phyloP scores from a whole-genome alignment of 2,329 filamentous ascomycete genomes.

The Furcasterigmium furcatum region DNA sequence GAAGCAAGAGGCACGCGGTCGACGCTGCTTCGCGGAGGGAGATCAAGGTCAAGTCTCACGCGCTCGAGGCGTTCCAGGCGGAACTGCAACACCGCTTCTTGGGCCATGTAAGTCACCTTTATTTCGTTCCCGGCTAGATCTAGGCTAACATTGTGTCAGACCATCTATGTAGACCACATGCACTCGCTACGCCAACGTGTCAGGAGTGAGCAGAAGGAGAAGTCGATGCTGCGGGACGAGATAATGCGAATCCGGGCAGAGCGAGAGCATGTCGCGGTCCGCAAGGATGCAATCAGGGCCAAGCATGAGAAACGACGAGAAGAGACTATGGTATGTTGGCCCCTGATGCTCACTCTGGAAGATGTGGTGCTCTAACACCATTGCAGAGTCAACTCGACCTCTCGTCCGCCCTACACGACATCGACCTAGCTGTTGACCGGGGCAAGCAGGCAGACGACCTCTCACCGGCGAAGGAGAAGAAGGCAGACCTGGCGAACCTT shows the following conservation, averaged over 20 bases:
- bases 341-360: neutral
- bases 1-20: conserved; percentile 30
- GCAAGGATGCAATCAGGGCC: conserved; percentile 60
- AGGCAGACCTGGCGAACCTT: conserved; percentile 51
- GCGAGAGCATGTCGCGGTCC: conserved; percentile 58
- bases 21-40: conserved; percentile 48
- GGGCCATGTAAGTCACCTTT: conserved; percentile 49
- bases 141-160: conserved; percentile 25
- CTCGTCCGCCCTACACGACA: conserved; percentile 58
- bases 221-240: conserved; percentile 53
- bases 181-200: conserved; percentile 56
- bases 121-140: too few relatives aligned
- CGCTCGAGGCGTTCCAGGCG: conserved; percentile 56
- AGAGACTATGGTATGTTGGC: conserved; percentile 43
- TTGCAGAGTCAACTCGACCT: conserved; percentile 44
- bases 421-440: conserved; percentile 54
- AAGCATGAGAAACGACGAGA: conserved; percentile 54
- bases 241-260: conserved; percentile 58
- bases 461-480: conserved; percentile 40
- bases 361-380: conserved; percentile 2
- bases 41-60: conserved; percentile 49
- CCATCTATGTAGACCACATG: conserved; percentile 57
- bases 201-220: conserved; percentile 54
- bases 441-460: conserved; percentile 46
- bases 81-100: conserved; percentile 54